Evolutionary conservation across 768 basidiomycete species (phyloP).

Genomic region (Lyophyllum atratum): DNA sequence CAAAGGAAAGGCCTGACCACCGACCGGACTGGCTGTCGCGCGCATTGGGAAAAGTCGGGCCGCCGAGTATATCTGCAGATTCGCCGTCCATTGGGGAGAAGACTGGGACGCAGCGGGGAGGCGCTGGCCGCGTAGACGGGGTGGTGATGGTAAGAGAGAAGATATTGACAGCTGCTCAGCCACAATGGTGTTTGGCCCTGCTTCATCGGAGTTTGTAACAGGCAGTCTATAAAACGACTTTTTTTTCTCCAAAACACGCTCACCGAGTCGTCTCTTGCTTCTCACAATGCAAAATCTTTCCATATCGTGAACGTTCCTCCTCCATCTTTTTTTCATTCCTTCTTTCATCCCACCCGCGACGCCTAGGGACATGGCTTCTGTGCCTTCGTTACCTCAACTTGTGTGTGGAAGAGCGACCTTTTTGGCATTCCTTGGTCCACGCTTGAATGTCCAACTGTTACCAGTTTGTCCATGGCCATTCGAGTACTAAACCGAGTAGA

Average conservation of each 20-base stretch:
- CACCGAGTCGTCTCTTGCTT: neutral
- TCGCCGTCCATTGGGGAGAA: conserved; percentile 59
- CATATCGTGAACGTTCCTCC: neutral
- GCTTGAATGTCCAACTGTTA: conserved; percentile 65
- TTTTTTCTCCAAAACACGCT: neutral
- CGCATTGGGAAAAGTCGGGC: conserved; percentile 42
- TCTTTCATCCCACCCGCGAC: conserved; percentile 55
- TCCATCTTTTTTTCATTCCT: conserved; percentile 14
- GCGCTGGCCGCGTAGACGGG: conserved; percentile 30
- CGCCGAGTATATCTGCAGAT: conserved; percentile 72
- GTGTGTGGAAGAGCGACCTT: conserved; percentile 65
- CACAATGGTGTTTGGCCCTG: conserved; percentile 36
- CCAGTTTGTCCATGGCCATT: conserved; percentile 53
- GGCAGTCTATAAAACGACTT: conserved; percentile 3
- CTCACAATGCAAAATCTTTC: conserved; percentile 4
- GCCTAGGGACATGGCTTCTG: conserved; percentile 74
- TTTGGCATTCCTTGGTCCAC: conserved; percentile 60
- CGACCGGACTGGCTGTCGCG: conserved; percentile 28
- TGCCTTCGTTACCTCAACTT: conserved; percentile 83
- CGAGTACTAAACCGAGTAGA: conserved; percentile 78
- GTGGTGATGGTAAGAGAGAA: conserved; percentile 39
- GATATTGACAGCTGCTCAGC: conserved; percentile 27
- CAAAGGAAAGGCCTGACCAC: conserved; percentile 42
- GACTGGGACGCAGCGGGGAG: conserved; percentile 24
- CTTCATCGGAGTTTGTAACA: conserved; percentile 27